Conservation (phyloP, 1,284 basidiomycete species). For the Cystobasidium sp. region DNA sequence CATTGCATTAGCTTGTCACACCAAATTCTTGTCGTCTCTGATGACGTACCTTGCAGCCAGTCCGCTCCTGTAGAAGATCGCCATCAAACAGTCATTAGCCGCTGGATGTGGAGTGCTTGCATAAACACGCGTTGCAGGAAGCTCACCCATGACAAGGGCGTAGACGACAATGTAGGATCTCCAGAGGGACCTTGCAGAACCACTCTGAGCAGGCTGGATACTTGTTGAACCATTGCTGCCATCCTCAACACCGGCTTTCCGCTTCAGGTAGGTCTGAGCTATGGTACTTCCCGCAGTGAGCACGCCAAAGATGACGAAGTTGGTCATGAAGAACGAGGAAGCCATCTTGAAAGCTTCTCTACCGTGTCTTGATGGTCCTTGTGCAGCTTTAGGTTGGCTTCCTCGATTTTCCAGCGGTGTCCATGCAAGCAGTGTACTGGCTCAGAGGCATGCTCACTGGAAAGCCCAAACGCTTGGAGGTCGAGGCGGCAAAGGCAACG, state of each 20-base stretch:
- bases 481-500: too few species aligned
- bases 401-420: too few species aligned
- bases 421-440: too few species aligned
- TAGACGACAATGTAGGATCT: slow-evolving; percentile 41
- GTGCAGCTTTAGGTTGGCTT: slow-evolving; percentile 1
- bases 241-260: slow-evolving; percentile 8
- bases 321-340: slow-evolving; percentile 31
- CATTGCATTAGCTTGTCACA: not conserved
- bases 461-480: too few species aligned
- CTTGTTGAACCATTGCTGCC: not conserved
- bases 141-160: slow-evolving; percentile 41
- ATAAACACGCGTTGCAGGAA: not conserved
- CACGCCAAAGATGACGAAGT: slow-evolving; percentile 36
- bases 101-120: not conserved
- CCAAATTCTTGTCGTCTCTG: not conserved
- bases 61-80: slow-evolving; percentile 24
- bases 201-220: slow-evolving; percentile 24
- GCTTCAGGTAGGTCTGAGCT: slow-evolving; percentile 42
- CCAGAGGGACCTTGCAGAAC: slow-evolving; percentile 32
- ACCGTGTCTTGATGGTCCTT: not conserved
- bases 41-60: slow-evolving; percentile 39
- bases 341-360: slow-evolving; percentile 17
- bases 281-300: slow-evolving; percentile 34
- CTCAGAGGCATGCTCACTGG: too few species aligned
- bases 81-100: not conserved